Evolutionary conservation across 805 yeast species (phyloP), one percentile per base, ranked within the genome.

Genomic region (Myxozyma mucilagina): DNA sequence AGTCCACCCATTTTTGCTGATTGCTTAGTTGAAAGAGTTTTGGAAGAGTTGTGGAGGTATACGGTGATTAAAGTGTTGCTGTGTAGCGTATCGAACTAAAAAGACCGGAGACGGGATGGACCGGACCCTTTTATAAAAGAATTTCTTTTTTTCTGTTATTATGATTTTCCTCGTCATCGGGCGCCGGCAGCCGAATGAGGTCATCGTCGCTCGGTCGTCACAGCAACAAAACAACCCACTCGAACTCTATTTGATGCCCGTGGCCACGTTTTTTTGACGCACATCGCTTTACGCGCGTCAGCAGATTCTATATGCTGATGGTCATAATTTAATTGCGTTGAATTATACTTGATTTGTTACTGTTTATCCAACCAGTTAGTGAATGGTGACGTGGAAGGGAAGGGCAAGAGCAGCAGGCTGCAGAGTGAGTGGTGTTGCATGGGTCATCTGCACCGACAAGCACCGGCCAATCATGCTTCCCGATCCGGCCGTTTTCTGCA

Each of bases 1-100:
- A 64, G 49, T 16, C 45, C 60, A 35, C 66, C 64, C 67, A 63
- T 62, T 54, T 52, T 42, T 57, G 31, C 11, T 10, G 14, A 34
- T 18, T 7, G 43, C 16, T 11, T 18, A 35, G 14, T n/a, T 31
- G 18, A 10, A 13, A 20, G 44, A 45, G 43, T 9, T 24, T 42
- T 36, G 24, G 34, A 11, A 5, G 44, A 4, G 45, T 24, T 18
- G 44, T 16, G 31, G 18, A 3, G 2, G 49, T 13, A 38, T 35
- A 32, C 24, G 9, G 18, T 39, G 47, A 4, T 16, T 34, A 42
- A 5, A 24, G 7, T 41, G 45, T n/a, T 38, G 18, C 39, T 14
- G 36, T 13, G 53, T 4, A 13, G 57, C 8, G n/a, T 48, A 16
- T 3, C 35, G 39, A 36, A n/a, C 24, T 24, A 39, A 24, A 44